Conservation (phyloP, 1,284 basidiomycete species). For the Apiotrichum mycotoxinovorans region DNA sequence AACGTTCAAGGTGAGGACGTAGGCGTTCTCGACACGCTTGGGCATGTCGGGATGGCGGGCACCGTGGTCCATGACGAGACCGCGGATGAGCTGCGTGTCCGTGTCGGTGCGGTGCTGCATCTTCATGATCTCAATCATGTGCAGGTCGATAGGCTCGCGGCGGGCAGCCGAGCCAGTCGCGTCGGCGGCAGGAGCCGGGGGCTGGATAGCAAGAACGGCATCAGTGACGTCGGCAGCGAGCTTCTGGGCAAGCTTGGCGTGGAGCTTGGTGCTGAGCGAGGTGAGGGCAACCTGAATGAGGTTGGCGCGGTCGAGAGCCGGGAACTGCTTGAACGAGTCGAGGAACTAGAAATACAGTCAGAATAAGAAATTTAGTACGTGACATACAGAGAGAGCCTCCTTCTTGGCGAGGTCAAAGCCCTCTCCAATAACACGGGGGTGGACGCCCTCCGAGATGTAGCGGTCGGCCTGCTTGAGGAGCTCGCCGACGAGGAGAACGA, state of each 20-base stretch:
- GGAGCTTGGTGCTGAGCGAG: conserved; percentile 91
- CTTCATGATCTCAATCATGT: conserved; percentile 99
- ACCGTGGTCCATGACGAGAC: conserved; percentile 86
- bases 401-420: conserved; percentile 98
- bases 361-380: neutral
- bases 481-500: conserved; percentile 95
- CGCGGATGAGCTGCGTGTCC: conserved; percentile 94
- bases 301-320: conserved; percentile 74
- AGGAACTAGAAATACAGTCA: conserved; percentile 60
- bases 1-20: conserved; percentile 92
- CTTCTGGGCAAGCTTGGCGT: conserved; percentile 75
- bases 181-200: conserved; percentile 57
- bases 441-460: conserved; percentile 96
- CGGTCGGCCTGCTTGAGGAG: conserved; percentile 96
- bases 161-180: conserved; percentile 64
- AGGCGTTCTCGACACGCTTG: conserved; percentile 95
- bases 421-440: conserved; percentile 91
- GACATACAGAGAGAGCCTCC: conserved; percentile 62
- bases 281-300: conserved; percentile 91
- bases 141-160: conserved; percentile 89
- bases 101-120: conserved; percentile 99
- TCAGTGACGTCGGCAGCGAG: conserved; percentile 92
- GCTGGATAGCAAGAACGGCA: conserved; percentile 85
- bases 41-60: conserved; percentile 99
- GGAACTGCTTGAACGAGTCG: conserved; percentile 76